Conservation (phyloP, 2,329 filamentous ascomycete species). For the Neurospora sp. region DNA sequence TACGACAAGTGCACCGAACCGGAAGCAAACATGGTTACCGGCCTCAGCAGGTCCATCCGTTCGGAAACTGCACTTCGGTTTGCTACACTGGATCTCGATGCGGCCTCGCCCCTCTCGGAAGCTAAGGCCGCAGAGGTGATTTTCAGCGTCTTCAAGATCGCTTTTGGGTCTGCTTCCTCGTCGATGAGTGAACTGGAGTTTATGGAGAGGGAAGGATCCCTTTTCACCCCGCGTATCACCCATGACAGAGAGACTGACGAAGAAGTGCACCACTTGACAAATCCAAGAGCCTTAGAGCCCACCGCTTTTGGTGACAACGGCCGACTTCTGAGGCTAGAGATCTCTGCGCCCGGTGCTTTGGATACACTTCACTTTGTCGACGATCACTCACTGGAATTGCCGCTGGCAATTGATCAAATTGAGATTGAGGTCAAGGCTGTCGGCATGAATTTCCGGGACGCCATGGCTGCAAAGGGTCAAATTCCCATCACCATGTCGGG, state of each 20-base stretch:
- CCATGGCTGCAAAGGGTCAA: slow-evolving; percentile 33
- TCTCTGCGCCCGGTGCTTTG: slow-evolving; percentile 28
- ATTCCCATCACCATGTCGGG: slow-evolving; percentile 25
- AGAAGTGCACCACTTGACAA: slow-evolving; percentile 33
- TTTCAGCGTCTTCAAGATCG: slow-evolving; percentile 25
- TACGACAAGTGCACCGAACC: slow-evolving; percentile 27
- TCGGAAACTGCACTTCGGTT: slow-evolving; percentile 36
- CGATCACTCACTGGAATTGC: slow-evolving; percentile 20
- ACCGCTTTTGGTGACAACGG: slow-evolving; percentile 29
- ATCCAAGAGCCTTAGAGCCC: slow-evolving; percentile 26
- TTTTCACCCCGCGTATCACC: slow-evolving; percentile 31
- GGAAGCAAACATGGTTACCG: slow-evolving; percentile 34
- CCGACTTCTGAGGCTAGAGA: slow-evolving; percentile 27
- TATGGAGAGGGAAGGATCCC: slow-evolving; percentile 27
- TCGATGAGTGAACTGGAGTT: slow-evolving; percentile 32
- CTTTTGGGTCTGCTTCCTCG: slow-evolving; percentile 24
- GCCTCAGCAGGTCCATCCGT: slow-evolving; percentile 34
- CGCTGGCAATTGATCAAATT: slow-evolving; percentile 26
- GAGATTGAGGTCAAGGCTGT: slow-evolving; percentile 34
- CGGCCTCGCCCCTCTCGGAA: slow-evolving; percentile 15
- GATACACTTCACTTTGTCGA: slow-evolving; percentile 32
- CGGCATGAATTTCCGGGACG: slow-evolving; percentile 37
- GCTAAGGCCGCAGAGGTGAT: slow-evolving; percentile 17
- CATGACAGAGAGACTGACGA: slow-evolving; percentile 32
- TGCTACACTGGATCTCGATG: slow-evolving; percentile 36